phyloP scores from a whole-genome alignment of 2,329 filamentous ascomycete species.

The Ambrosiella xylebori region DNA sequence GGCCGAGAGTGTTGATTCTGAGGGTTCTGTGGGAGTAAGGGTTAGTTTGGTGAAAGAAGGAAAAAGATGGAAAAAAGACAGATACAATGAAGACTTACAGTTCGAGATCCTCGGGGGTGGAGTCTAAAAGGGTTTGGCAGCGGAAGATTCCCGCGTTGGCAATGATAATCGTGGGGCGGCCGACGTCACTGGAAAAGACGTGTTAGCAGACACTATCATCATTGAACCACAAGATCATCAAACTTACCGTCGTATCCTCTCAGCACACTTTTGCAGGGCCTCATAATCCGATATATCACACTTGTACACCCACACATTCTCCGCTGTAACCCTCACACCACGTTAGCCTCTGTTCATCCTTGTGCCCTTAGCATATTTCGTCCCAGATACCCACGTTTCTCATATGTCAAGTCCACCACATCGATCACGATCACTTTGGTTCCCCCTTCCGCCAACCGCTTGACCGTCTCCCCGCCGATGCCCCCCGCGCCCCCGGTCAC shows the following conservation, averaged over 20 bases:
- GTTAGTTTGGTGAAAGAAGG: background rate
- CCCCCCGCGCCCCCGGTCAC: conserved; percentile 44
- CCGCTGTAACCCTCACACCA: conserved; percentile 14
- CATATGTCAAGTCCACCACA: conserved; percentile 30
- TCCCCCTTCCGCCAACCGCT: conserved; percentile 31
- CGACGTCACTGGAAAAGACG: background rate
- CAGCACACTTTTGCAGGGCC: conserved; percentile 26
- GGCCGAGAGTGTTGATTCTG: conserved; percentile 38
- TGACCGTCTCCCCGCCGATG: conserved; percentile 37
- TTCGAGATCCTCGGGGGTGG: conserved; percentile 27
- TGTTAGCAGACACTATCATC: background rate
- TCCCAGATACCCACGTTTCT: conserved; percentile 18
- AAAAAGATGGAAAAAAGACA: background rate
- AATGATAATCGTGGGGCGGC: conserved; percentile 31
- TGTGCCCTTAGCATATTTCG: background rate
- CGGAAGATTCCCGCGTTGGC: conserved; percentile 39
- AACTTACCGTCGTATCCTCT: conserved; percentile 20
- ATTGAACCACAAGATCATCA: too few species aligned
- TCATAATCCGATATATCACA: conserved; percentile 35
- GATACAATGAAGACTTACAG: conserved; percentile 9
- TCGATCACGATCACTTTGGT: conserved; percentile 42
- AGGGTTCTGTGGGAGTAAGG: conserved; percentile 25
- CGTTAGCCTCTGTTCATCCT: conserved; percentile 1
- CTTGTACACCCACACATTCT: conserved; percentile 31
- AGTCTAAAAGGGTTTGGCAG: conserved; percentile 33